Base-by-base conservation (phyloP, 2,329 filamentous ascomycete species). In the Cryphonectria naterciae region DNA sequence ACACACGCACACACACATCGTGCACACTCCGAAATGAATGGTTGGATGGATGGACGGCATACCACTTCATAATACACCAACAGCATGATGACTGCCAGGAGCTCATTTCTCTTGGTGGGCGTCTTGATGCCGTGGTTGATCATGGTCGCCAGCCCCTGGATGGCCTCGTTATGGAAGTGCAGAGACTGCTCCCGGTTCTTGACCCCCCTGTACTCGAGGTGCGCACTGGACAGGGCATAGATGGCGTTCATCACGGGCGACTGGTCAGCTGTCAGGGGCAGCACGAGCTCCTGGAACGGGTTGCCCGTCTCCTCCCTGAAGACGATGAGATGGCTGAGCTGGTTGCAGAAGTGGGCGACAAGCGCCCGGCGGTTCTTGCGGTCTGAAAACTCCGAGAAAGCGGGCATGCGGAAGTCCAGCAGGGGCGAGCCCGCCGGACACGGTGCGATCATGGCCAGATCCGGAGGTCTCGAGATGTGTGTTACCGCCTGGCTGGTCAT, bases 221-320 rank as follows among this genome's bases (percentile, higher is more conserved):
- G 96, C 71, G 94, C 95, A 70, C 92, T 93, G 0, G 93, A 89
- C 10, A 98, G 83, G 0, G 94, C 94, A 71, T 93, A 94, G 72
- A 98, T 92, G 13, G 94, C 93, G 77, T 96, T 93, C 79, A 93
- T 92, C 4, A 97, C 85, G 1, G 88, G 85, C 0, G 81, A 75
- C 87, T 88, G 60, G 77, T 81, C 63, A 65, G 85, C 82, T 2
- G 87, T 88, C 54, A 91, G 80, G 2, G 89, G 89, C n/a, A 91
- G 79, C 11, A 91, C 86, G 19, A 90, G 81, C 74, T 89, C 87
- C 74, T 89, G 87, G 75, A 91, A 91, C 0, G 88, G 88, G 72
- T 91, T 91, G 28, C 87, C 88, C 4, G 83, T 83, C 73, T 91
- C 88, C 76, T 91, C 88, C 43, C 88, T 84, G 74, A 91, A 87